A percentile compares a stretch with the other conserved stretches of the same genome.
phyloP scores from a whole-genome alignment of 2,329 filamentous ascomycete genomes.

The Ophiosphaerella herpotricha region DNA sequence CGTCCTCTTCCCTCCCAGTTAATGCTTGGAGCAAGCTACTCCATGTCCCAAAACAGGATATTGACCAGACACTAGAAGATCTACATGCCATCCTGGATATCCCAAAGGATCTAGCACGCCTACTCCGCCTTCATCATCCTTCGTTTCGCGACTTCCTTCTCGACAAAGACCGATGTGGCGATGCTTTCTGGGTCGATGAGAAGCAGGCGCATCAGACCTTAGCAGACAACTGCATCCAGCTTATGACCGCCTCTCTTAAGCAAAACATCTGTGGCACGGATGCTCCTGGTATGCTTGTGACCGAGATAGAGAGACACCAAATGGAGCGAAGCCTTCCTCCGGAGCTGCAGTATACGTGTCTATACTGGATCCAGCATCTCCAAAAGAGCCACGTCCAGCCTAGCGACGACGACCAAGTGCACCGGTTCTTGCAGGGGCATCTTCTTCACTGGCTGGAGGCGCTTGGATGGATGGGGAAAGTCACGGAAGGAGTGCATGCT shows the following conservation, averaged over 20 bases:
- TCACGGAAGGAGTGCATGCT: too few relatives aligned
- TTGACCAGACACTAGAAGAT: conserved; percentile 28
- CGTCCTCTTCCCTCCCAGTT: background rate
- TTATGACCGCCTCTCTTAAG: too few relatives aligned
- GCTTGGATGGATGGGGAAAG: background rate
- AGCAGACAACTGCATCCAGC: too few relatives aligned
- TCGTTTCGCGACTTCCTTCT: conserved; percentile 27
- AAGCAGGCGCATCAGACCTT: background rate
- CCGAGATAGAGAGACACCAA: too few relatives aligned
- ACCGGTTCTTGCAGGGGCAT: too few relatives aligned
- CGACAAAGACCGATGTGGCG: conserved; percentile 17
- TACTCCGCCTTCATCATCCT: conserved; percentile 1
- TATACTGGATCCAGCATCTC: too few relatives aligned
- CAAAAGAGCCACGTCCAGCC: too few relatives aligned
- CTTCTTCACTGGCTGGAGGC: background rate
- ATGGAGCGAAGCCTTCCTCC: too few relatives aligned
- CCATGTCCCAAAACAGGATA: background rate
- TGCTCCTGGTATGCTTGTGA: too few relatives aligned
- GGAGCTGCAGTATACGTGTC: too few relatives aligned
- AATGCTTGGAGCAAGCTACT: background rate
- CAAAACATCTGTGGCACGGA: too few relatives aligned
- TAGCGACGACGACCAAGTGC: too few relatives aligned
- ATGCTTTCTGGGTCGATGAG: conserved; percentile 37
- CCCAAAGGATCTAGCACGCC: conserved; percentile 24
- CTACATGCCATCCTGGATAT: conserved; percentile 21